A percentile compares a stretch with the other conserved stretches of the same genome.
Evolutionary conservation across 768 basidiomycete species (phyloP).

Genomic region (Pluteus cervinus): DNA sequence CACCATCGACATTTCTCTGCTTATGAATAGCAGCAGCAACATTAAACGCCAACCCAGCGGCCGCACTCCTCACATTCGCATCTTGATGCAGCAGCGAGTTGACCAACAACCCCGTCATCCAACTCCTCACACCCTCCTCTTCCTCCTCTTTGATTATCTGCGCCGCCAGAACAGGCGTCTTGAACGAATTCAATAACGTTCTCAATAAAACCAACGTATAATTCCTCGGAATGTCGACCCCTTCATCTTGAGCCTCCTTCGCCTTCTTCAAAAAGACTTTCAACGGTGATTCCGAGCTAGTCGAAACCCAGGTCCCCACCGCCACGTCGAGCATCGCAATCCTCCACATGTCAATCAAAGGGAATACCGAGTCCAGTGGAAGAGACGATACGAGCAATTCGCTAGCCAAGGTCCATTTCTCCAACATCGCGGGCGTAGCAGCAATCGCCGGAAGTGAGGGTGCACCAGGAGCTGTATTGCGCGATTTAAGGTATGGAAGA

Average conservation of each 20-base stretch:
- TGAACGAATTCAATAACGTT: constrained; percentile 64
- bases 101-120: constrained; percentile 56
- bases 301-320: constrained; percentile 45
- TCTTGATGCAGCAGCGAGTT: constrained; percentile 66
- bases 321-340: constrained; percentile 64
- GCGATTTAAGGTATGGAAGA: constrained; percentile 59
- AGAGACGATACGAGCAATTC: constrained; percentile 37
- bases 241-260: constrained; percentile 18
- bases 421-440: constrained; percentile 32
- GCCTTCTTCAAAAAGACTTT: constrained; percentile 41
- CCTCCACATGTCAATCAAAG: constrained; percentile 79
- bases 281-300: constrained; percentile 28
- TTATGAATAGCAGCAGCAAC: constrained; percentile 40
- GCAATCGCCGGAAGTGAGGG: constrained; percentile 16
- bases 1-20: constrained; percentile 23
- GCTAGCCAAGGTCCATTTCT: constrained; percentile 44
- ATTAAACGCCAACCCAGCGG: constrained; percentile 80
- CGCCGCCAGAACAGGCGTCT: constrained; percentile 38
- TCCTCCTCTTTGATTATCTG: constrained; percentile 18
- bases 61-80: constrained; percentile 62
- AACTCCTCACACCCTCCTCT: too few species aligned
- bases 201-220: constrained; percentile 62
- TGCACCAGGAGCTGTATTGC: constrained; percentile 31
- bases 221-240: constrained; percentile 34
- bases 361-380: constrained; percentile 59